Evolutionary conservation across 2,329 filamentous ascomycete species (phyloP), one percentile per base, ranked within the genome.

Genomic region (Lanzia echinophila): DNA sequence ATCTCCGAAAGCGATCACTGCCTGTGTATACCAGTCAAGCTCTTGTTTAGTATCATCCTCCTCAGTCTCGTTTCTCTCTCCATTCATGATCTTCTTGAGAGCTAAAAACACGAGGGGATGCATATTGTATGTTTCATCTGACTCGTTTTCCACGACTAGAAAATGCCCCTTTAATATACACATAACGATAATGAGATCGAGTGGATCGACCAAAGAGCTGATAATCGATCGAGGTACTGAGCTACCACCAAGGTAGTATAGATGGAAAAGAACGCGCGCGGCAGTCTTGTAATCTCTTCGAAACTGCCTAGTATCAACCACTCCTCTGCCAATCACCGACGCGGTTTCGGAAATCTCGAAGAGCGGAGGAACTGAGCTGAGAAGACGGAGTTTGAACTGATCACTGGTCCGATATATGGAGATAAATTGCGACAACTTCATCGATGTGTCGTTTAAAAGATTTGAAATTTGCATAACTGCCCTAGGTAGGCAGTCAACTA

Each of bases 401-500:
- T 62, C 58, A n/a, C 53, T 56, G 34, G 50, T 58, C 13, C 55
- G 45, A 44, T 60, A 64, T 32, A 64, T 47, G 11, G 60, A 49
- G 7, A 62, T 53, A 20, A 62, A 62, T 36, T 64, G 62, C 19
- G 61, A 56, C 8, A 60, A 47, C 12, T 59, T 61, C 61, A 64
- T 64, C 4, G 59, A 56, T 19, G 57, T 58, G 22, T 54, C 51
- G 12, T 61, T 64, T n/a, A 63, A 56, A 11, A 63, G 47, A 6
- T 54, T 52, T 41, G 59, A 58, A 19, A 58, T 55, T 44, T 64
- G 62, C 32, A 59, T 58, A 24, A 64, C 58, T 3, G 60, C 62
- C 24, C 60, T 57, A 7, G 61, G 62, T 20, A 60, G 39, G 33
- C 53, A 58, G 10, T 57, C 46, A 47, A 64, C 50, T 19, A 58